Conservation (phyloP, 805 yeast genomes). For the Pichia californica region DNA sequence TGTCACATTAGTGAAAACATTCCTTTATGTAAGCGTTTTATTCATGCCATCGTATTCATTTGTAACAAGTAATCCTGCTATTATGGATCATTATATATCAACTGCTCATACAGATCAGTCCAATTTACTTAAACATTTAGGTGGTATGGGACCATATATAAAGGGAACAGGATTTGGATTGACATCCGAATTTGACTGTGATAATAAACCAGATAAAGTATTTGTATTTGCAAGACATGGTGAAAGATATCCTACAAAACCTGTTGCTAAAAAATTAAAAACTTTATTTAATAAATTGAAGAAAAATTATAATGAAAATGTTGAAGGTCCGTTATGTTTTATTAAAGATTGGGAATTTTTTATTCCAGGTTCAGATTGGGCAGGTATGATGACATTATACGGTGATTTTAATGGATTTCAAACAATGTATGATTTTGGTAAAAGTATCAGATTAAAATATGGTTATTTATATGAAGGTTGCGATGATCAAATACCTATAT, state of each 20-base stretch:
- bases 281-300: conserved; percentile 30
- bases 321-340: conserved; percentile 47
- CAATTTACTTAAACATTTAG: conserved; percentile 44
- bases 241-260: conserved; percentile 59
- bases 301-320: conserved; percentile 24
- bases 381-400: conserved; percentile 45
- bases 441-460: conserved; percentile 42
- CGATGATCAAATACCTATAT: conserved; percentile 38
- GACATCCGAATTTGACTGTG: conserved; percentile 26
- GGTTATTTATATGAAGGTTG: conserved; percentile 33
- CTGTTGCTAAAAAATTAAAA: conserved; percentile 26
- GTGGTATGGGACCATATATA: conserved; percentile 48
- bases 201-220: conserved; percentile 47
- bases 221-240: conserved; percentile 74
- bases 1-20: too few relatives aligned
- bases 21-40: too few relatives aligned
- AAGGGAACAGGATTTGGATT: conserved; percentile 49
- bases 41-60: too few relatives aligned
- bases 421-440: conserved; percentile 45
- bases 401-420: conserved; percentile 48
- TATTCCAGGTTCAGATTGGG: conserved; percentile 18
- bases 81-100: conserved; percentile 3
- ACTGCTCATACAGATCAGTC: conserved; percentile 32
- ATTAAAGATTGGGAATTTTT: conserved; percentile 50
- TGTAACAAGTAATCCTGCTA: too few relatives aligned